Conservation (phyloP, 2,329 filamentous ascomycete species). For the Oidium heveae region DNA sequence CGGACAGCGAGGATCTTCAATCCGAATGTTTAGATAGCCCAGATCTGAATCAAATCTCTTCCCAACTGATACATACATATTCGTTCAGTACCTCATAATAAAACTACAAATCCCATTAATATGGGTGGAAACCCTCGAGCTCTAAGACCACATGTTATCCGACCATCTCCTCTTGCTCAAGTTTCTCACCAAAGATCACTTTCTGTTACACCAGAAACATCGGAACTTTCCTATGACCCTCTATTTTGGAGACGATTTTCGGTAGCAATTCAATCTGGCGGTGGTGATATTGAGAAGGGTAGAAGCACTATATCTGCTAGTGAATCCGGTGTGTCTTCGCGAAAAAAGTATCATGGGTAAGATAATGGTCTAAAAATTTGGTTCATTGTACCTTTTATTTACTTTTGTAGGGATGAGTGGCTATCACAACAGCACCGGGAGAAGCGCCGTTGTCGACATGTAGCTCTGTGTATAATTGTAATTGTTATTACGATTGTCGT, state of each 20-base stretch:
- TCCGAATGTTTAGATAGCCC: too few species aligned
- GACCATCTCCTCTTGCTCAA: conserved; percentile 13
- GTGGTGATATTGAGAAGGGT: conserved; percentile 8
- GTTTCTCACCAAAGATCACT: conserved; percentile 9
- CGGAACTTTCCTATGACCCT: conserved; percentile 12
- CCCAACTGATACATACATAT: background rate
- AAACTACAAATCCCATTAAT: background rate
- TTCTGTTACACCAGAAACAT: conserved; percentile 5
- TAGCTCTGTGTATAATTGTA: conserved; percentile 8
- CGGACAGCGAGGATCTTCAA: too few species aligned
- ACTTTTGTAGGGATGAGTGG: conserved; percentile 11
- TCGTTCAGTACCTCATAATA: background rate
- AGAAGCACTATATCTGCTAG: conserved; percentile 1
- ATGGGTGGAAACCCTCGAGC: conserved; percentile 8
- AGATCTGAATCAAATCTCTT: too few species aligned
- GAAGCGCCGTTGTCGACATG: conserved; percentile 9
- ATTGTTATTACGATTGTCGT: conserved; percentile 7
- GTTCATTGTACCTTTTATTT: too few species aligned
- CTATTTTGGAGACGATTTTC: conserved; percentile 15
- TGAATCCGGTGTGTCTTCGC: background rate
- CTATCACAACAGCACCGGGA: conserved; percentile 12
- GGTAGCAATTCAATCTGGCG: conserved; percentile 10
- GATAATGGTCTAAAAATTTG: background rate
- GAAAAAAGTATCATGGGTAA: conserved; percentile 1
- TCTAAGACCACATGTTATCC: conserved; percentile 4